Evolutionary conservation across 139 green algal genomes (phyloP), one percentile per base, ranked within the genome.

Genomic region (Nannochloris sp.): DNA sequence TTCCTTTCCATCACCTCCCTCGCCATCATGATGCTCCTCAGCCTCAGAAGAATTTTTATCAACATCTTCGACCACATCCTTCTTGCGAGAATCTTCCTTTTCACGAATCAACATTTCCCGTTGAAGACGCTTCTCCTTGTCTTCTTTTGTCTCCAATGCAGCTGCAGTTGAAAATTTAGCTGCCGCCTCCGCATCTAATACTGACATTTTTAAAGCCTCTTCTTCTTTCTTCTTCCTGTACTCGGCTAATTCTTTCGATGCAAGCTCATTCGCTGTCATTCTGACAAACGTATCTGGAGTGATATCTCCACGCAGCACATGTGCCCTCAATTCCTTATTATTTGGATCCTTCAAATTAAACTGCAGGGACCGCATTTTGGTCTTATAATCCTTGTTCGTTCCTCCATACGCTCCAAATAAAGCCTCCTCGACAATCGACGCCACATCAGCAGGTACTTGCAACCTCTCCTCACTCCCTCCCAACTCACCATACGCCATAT

Each of bases 291-390:
- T 21, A 4, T 36, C 58, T 0, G 83, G 65, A 4, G 24, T 12
- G 19, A 81, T 57, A 27, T 78, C 60, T 9, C 74, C 74, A 2
- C 61, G 44, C 50, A 81, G 25, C 40, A 81, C 71, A 34, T 63
- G 44, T 6, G 54, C 69, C 14, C 75, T 51, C 60, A 82, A 46
- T 18, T 82, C 75, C 2, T 61, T 64, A 44, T 82, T 82, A 36
- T 74, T 68, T 1, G 62, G 56, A 65, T 88, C 80, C 67, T 88
- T 85, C 24, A 90, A 70, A 70, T 90, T 90, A 75, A 90, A 90
- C 0, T 61, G 51, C n/a, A 90, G 73, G 25, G 58, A 71, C n/a
- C 75, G 72, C 58, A 78, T 83, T 79, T 85, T 88, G 8, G 65
- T 49, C 60, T 87, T 90, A 79, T 90, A 90, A 11, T 89, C 83